Evolutionary conservation across 2,329 filamentous ascomycete species (phyloP).

Genomic region (Colletotrichum lini): DNA sequence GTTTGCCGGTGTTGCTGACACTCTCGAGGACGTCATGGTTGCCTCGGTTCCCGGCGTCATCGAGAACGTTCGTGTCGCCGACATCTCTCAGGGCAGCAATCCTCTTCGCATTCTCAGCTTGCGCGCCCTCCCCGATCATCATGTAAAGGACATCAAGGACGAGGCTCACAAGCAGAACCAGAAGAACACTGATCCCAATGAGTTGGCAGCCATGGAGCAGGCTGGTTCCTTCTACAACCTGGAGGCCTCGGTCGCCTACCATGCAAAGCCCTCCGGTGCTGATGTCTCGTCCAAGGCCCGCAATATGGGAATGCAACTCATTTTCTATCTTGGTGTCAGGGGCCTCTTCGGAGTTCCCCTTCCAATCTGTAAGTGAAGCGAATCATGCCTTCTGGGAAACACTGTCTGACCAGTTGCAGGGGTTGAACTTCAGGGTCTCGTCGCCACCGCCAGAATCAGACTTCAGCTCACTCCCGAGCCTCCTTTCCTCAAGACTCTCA

Average conservation of each 20-base stretch:
- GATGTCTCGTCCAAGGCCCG: slow-evolving; percentile 85
- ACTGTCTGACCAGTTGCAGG: slow-evolving; percentile 69
- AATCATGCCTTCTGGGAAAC: slow-evolving; percentile 48
- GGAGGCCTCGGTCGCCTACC: slow-evolving; percentile 82
- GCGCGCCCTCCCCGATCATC: slow-evolving; percentile 85
- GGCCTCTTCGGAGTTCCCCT: slow-evolving; percentile 91
- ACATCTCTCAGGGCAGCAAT: slow-evolving; percentile 94
- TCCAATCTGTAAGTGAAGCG: slow-evolving; percentile 73
- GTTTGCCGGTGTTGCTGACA: slow-evolving; percentile 93
- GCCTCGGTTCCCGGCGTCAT: slow-evolving; percentile 92
- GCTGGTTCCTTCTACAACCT: slow-evolving; percentile 92
- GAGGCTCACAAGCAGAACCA: slow-evolving; percentile 64
- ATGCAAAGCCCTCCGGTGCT: slow-evolving; percentile 81
- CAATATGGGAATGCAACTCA: slow-evolving; percentile 77
- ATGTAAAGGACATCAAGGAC: slow-evolving; percentile 86
- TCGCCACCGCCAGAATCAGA: slow-evolving; percentile 78
- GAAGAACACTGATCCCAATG: slow-evolving; percentile 82
- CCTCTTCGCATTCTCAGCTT: slow-evolving; percentile 90
- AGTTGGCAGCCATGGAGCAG: slow-evolving; percentile 89
- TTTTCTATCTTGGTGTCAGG: slow-evolving; percentile 93
- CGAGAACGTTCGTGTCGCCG: slow-evolving; percentile 94
- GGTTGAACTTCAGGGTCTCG: slow-evolving; percentile 80
- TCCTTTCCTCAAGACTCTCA: slow-evolving; percentile 92
- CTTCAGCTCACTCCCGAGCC: slow-evolving; percentile 87
- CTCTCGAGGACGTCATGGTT: slow-evolving; percentile 89